Conservation (phyloP, 1,284 basidiomycete genomes). For the Uromyces viciae-fabae region DNA sequence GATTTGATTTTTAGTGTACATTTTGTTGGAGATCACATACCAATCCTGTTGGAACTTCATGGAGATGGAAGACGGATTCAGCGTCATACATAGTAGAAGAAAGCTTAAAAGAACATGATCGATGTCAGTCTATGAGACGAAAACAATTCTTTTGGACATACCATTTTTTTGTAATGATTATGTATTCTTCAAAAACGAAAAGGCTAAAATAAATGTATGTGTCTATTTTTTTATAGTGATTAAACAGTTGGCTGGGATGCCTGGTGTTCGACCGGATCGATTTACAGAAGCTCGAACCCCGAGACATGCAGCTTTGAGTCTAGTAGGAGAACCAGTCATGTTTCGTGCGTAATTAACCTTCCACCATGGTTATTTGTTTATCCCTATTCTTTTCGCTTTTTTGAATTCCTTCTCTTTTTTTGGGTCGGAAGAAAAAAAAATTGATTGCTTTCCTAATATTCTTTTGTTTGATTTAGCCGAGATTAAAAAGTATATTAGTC, state of each 20-base stretch:
- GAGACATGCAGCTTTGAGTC: slow-evolving; percentile 43
- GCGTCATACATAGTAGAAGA: slow-evolving; percentile 40
- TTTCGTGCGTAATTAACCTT: slow-evolving; percentile 33
- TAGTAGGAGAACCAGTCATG: slow-evolving; percentile 46
- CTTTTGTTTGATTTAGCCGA: slow-evolving; percentile 26
- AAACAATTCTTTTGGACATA: too few species aligned
- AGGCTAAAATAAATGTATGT: not conserved
- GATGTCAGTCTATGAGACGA: slow-evolving; percentile 28
- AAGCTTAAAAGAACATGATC: slow-evolving; percentile 44
- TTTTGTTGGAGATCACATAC: slow-evolving; percentile 46
- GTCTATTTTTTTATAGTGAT: slow-evolving; percentile 22
- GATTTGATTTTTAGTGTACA: slow-evolving; percentile 33
- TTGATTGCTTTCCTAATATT: too few species aligned
- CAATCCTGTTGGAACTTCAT: slow-evolving; percentile 47
- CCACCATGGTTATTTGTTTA: too few species aligned
- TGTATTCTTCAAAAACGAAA: not conserved
- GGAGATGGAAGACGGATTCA: slow-evolving; percentile 47
- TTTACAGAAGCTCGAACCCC: slow-evolving; percentile 45
- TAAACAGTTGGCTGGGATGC: slow-evolving; percentile 46
- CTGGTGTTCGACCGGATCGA: slow-evolving; percentile 38
- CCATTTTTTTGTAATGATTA: not conserved
- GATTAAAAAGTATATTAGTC: slow-evolving; percentile 46
- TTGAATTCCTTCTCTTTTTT: not conserved
- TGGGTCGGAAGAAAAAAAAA: not conserved
- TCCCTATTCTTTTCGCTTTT: not conserved